Evolutionary conservation across 441 rosid species (phyloP).

Genomic region (Aquilaria agallochum): DNA sequence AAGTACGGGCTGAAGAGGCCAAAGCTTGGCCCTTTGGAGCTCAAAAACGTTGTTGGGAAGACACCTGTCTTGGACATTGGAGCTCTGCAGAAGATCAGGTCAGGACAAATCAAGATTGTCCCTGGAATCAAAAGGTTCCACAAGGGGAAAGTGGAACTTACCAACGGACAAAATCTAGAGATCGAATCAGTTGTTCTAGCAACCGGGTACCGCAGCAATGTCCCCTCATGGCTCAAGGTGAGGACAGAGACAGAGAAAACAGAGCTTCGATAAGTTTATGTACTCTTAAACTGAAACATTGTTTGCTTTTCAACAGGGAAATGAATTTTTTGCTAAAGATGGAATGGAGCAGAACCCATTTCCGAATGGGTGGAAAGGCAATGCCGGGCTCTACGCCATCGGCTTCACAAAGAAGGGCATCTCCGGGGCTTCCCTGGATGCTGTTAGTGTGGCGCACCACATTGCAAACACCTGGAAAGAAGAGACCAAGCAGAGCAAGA

Average conservation of each 20-base stretch:
- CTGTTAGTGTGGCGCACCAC: conserved; percentile 48
- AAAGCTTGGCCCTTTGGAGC: conserved; percentile 44
- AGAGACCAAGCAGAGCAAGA: conserved; percentile 51
- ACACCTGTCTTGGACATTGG: conserved; percentile 78
- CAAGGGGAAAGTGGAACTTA: conserved; percentile 44
- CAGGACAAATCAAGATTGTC: conserved; percentile 55
- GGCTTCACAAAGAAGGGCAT: conserved; percentile 71
- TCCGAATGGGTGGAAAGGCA: conserved; percentile 76
- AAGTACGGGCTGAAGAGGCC: conserved; percentile 59
- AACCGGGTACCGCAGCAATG: conserved; percentile 83
- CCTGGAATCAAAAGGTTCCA: conserved; percentile 54
- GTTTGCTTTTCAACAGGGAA: conserved; percentile 31
- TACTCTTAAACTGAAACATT: background rate
- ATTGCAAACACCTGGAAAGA: conserved; percentile 60
- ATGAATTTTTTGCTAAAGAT: conserved; percentile 48
- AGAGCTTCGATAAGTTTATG: background rate
- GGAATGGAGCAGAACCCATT: conserved; percentile 51
- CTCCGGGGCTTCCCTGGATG: conserved; percentile 59
- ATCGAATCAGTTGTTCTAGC: conserved; percentile 68
- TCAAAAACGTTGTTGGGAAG: conserved; percentile 52
- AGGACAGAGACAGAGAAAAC: conserved; percentile 8
- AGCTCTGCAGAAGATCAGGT: conserved; percentile 44
- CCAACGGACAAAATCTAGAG: conserved; percentile 39
- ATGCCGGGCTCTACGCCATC: conserved; percentile 62
- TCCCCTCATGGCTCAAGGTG: conserved; percentile 80